Evolutionary conservation across 1,139 yeast species (phyloP).

Genomic region (Lipomyces yarrowii): DNA sequence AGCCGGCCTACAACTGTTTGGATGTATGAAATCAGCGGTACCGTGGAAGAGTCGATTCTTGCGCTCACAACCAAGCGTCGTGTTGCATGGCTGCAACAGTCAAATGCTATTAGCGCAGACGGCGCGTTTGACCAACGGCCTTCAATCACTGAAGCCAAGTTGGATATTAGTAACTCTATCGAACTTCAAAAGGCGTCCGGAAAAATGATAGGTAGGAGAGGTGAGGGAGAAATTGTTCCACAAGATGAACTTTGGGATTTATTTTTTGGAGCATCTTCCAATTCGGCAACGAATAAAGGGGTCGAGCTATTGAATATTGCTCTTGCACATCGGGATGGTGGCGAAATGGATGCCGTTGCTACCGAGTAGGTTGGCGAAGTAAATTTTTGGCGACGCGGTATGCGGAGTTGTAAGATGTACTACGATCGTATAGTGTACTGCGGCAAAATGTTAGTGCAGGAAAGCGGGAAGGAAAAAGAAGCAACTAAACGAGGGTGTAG

Average conservation of each 20-base stretch:
- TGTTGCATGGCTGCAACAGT: conserved; percentile 14
- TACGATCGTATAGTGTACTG: no score
- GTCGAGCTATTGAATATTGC: conserved; percentile 15
- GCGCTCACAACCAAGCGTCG: conserved; percentile 38
- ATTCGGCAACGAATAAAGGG: conserved; percentile 9
- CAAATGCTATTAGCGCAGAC: conserved; percentile 11
- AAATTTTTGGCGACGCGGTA: no score
- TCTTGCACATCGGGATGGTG: conserved; percentile 7
- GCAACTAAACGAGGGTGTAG: no score
- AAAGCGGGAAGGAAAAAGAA: no score
- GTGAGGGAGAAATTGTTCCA: conserved; percentile 30
- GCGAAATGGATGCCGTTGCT: conserved; percentile 1
- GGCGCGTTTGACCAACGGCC: background rate
- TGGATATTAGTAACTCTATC: conserved; percentile 25
- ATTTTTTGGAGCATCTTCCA: conserved; percentile 24
- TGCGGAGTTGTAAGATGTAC: no score
- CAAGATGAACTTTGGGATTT: conserved; percentile 29
- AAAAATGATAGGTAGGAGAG: conserved; percentile 13
- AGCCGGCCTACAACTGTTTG: conserved; percentile 77
- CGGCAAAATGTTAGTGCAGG: no score
- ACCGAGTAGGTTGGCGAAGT: no score
- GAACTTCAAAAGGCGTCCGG: conserved; percentile 22
- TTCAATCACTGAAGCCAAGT: conserved; percentile 21
- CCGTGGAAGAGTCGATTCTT: conserved; percentile 89
- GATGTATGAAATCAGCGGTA: conserved; percentile 81